Evolutionary conservation across 2,329 filamentous ascomycete species (phyloP), one percentile per base, ranked within the genome.

Genomic region (Aureobasidium sp.): DNA sequence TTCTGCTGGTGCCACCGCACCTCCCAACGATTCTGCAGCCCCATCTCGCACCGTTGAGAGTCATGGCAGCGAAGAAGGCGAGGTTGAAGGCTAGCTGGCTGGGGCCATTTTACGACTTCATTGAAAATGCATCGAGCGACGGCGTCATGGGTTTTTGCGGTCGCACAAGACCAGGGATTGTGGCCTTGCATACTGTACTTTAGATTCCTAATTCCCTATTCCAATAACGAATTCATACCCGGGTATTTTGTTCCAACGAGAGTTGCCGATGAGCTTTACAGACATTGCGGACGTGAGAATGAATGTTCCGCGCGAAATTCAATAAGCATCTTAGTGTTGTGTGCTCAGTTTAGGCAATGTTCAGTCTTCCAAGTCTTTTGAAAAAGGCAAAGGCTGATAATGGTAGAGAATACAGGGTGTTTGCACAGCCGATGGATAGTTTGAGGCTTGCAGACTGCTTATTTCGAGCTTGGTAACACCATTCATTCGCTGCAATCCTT

Each of bases 331-430:
- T 19, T 8, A 11, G 30, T 21, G 10, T 30, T 11, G 17, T 21
- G 2, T 10, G 34, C 7, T n/a, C 40, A 22, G 17, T 32, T 54
- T 10, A 21, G 24, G 12, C n/a, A 4, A 3, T 40, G n/a, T 19
- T 61, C 34, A 58, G 56, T 44, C 56, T 55, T 30, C 37, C 55
- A 12, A 47, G 78, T 59, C 71, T 84, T 45, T 84, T 84, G 59
- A 76, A 81, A 58, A 63, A 74, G 37, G 75, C 78, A 4, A 76
- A 72, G 61, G 68, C 68, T 41, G 70, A 80, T 58, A 71, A n/a
- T n/a, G n/a, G n/a, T n/a, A n/a, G n/a, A n/a, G n/a, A n/a, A n/a
- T 37, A 17, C 34, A 37, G 34, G 34, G 34, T 37, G 34, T 16
- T 3, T 5, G 4, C 34, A 10, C 34, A 37, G 34, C 34, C n/a